Evolutionary conservation across 306 rosid species (phyloP).

Genomic region (Lupinus albus): DNA sequence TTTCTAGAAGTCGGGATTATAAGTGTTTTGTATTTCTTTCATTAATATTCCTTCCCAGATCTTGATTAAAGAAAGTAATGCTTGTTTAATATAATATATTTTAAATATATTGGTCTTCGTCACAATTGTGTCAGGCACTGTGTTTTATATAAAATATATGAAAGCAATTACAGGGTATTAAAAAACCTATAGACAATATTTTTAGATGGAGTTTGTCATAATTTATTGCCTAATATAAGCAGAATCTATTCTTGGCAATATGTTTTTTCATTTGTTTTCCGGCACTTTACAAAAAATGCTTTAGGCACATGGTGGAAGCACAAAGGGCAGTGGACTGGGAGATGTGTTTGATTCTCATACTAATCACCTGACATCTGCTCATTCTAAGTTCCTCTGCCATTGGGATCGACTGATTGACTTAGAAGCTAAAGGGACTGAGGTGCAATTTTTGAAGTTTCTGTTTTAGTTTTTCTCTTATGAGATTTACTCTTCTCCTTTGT

Average conservation of each 20-base stretch:
- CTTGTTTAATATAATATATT: conserved; percentile 26
- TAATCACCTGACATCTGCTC: conserved; percentile 59
- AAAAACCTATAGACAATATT: neutral
- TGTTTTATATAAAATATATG: neutral
- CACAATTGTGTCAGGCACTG: conserved; percentile 4
- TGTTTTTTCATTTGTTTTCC: conserved; percentile 34
- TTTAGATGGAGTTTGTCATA: conserved; percentile 1
- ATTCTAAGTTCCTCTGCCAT: conserved; percentile 68
- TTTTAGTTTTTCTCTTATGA: conserved; percentile 8
- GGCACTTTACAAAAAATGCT: conserved; percentile 26
- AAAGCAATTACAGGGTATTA: conserved; percentile 4
- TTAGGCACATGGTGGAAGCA: conserved; percentile 77
- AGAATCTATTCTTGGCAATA: conserved; percentile 19
- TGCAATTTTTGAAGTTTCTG: conserved; percentile 43
- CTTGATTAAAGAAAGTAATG: conserved; percentile 1
- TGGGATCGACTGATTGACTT: conserved; percentile 91
- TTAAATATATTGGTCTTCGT: neutral
- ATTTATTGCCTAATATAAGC: conserved; percentile 26
- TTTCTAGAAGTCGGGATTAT: neutral
- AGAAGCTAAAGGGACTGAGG: conserved; percentile 88
- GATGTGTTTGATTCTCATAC: conserved; percentile 67
- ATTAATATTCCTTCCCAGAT: no score
- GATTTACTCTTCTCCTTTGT: conserved; percentile 20
- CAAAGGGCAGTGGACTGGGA: conserved; percentile 73
- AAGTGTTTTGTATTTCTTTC: neutral